Base-by-base conservation (phyloP, 176 grass and related monocot species). In the Phoenix dactylifera region DNA sequence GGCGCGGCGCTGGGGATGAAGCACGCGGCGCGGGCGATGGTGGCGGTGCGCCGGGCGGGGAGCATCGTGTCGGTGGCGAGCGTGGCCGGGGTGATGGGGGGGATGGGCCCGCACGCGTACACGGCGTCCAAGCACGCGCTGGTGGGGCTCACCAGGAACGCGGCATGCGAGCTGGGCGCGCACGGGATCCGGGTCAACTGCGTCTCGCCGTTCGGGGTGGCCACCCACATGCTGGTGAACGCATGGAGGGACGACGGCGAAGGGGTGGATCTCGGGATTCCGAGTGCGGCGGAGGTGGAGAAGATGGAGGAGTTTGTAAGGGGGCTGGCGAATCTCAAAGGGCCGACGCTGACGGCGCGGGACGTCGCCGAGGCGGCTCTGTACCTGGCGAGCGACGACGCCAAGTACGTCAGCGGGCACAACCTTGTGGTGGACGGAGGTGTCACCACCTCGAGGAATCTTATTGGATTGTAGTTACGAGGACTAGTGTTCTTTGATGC, bases 341-440 rank as follows among this genome's bases (percentile, higher is more conserved):
- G 87, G 3, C 0, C 76, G 2, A 98, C 94, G 24, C 70, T 98
- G 4, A 84, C 67, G 25, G 77, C 82, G 20, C 79, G 68, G 72
- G 94, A 98, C 82, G 62, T 98, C 23, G 94, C 94, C 25, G 94
- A 98, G 67, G 94, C 94, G 1, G 85, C 81, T 7, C 76, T 98
- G 26, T 98, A 89, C 75, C 63, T 98, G 24, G 94, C 82, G 29
- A 86, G 94, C 68, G 94, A 98, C 67, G 94, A 98, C 30, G 83
- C 94, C 6, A 93, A 74, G 58, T 98, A 98, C 28, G 74, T 98
- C 3, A 93, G 79, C 65, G 94, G 94, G 24, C 94, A 98, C 67
- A 98, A 98, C 89, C 85, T 98, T 66, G 85, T 98, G 56, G 88
- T 98, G 3, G 94, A 98, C 65, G 94, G 94, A 48, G 94, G 94